phyloP scores from a whole-genome alignment of 2,329 filamentous ascomycete species.

The Hypoxylon sp. region DNA sequence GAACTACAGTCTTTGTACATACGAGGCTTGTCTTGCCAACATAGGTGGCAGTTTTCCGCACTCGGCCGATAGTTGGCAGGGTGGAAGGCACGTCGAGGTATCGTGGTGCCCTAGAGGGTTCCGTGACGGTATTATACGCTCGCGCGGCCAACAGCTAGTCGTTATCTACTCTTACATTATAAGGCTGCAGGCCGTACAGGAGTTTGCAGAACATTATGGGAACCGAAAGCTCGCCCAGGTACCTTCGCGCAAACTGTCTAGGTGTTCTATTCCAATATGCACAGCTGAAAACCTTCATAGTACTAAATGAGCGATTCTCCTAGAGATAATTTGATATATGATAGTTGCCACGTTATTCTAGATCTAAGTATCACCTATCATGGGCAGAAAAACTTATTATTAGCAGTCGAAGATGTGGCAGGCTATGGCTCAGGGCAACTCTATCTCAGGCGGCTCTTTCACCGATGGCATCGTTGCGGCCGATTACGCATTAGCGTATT shows the following conservation, averaged over 20 bases:
- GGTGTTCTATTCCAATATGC: neutral
- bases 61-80: neutral
- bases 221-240: neutral
- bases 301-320: neutral
- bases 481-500: constrained; percentile 32
- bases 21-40: constrained; percentile 19
- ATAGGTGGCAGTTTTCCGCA: neutral
- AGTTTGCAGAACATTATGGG: neutral
- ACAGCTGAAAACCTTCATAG: neutral
- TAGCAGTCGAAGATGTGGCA: neutral
- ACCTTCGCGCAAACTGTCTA: neutral
- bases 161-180: neutral
- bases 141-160: neutral
- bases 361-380: neutral
- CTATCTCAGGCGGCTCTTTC: constrained; percentile 24
- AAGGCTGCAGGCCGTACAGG: neutral
- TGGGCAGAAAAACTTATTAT: neutral
- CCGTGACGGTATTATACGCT: neutral
- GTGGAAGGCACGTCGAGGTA: neutral
- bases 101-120: constrained; percentile 8
- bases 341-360: neutral
- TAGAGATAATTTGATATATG: neutral
- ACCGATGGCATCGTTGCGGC: constrained; percentile 24
- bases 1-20: neutral
- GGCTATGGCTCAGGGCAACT: neutral